phyloP scores from a whole-genome alignment of 1,284 basidiomycete species.

The Irpex rosettiformis region DNA sequence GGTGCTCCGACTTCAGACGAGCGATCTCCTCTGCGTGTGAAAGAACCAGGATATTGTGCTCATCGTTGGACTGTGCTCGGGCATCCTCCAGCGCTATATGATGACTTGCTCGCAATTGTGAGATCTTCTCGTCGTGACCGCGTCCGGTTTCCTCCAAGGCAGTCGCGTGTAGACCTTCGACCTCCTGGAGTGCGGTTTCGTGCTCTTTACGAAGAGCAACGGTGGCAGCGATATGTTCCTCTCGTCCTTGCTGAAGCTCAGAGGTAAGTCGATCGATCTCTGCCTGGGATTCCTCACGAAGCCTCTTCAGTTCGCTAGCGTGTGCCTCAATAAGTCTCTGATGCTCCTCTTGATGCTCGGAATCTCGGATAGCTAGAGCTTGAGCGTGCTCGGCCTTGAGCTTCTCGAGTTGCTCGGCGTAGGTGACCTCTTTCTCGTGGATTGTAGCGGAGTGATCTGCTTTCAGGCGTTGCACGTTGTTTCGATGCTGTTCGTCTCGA shows the following conservation, averaged over 20 bases:
- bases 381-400: constrained; percentile 63
- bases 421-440: constrained; percentile 52
- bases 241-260: constrained; percentile 33
- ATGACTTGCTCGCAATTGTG: constrained; percentile 42
- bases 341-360: constrained; percentile 54
- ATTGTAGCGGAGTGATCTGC: constrained; percentile 38
- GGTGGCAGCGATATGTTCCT: constrained; percentile 37
- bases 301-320: constrained; percentile 40
- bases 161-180: constrained; percentile 54
- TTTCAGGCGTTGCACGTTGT: constrained; percentile 38
- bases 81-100: constrained; percentile 35
- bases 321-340: constrained; percentile 59
- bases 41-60: constrained; percentile 26
- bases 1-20: constrained; percentile 43
- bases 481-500: constrained; percentile 57
- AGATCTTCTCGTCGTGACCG: constrained; percentile 51
- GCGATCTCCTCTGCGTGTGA: constrained; percentile 39
- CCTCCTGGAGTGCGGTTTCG: constrained; percentile 44
- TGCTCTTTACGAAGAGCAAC: constrained; percentile 39
- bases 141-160: constrained; percentile 52
- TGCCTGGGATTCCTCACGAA: constrained; percentile 49
- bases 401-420: constrained; percentile 54
- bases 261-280: constrained; percentile 55
- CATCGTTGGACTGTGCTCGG: constrained; percentile 36
- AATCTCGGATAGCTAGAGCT: constrained; percentile 58